Conservation (phyloP, 2,329 filamentous ascomycete species). For the Aspergillus pseudoterreus region DNA sequence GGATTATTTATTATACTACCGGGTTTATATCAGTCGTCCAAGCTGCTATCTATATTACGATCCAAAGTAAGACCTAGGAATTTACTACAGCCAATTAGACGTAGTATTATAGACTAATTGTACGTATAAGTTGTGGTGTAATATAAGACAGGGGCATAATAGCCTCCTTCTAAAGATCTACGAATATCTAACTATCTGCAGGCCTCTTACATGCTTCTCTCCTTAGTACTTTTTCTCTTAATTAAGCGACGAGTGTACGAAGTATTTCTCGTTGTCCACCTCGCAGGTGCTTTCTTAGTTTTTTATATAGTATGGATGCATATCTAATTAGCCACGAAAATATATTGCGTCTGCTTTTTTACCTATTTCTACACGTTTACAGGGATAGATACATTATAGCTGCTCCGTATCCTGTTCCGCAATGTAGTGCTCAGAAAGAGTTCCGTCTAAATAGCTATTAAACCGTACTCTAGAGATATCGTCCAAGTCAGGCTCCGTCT, state of each 20-base stretch:
- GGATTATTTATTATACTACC: neutral
- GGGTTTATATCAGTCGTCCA: neutral
- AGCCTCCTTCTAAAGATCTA: neutral
- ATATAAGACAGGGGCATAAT: neutral
- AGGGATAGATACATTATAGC: neutral
- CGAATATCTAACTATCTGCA: neutral
- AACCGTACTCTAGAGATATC: slow-evolving; percentile 1
- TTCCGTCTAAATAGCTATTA: slow-evolving; percentile 1
- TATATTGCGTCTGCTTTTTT: neutral
- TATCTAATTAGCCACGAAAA: neutral
- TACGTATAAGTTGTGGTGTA: neutral
- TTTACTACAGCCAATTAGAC: neutral
- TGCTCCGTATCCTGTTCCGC: slow-evolving; percentile 1
- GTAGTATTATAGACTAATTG: neutral
- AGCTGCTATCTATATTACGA: neutral
- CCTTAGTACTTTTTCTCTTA: neutral
- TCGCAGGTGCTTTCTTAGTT: neutral
- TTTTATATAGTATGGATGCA: slow-evolving; percentile 1
- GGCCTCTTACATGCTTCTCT: slow-evolving; percentile 4
- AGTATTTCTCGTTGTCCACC: slow-evolving; percentile 1
- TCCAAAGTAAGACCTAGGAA: neutral
- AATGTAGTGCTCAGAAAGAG: slow-evolving; percentile 12
- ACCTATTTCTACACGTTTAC: neutral
- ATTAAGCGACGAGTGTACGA: slow-evolving; percentile 2
- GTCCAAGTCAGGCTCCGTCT: slow-evolving; percentile 8